These are phyloP conservation scores for Gigaspora rosea DNA, from an alignment of 192 early-diverging fungal genomes.

Conservation along the genomic window DNA sequence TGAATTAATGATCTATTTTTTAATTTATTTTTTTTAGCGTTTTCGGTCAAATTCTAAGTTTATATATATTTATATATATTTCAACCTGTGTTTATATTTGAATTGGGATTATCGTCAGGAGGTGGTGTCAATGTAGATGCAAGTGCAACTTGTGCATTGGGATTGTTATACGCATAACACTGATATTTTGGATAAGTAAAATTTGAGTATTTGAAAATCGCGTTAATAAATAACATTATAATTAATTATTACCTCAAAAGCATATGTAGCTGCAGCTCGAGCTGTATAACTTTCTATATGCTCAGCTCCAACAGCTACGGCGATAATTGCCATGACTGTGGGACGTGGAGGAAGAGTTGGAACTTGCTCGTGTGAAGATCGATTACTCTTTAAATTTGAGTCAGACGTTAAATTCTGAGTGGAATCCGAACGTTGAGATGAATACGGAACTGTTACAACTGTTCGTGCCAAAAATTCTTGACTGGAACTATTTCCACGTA, in stretches of 20 bases:
- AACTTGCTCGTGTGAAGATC: slow-evolving; percentile 34
- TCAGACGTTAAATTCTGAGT: neutral
- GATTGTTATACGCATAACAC: slow-evolving; percentile 79
- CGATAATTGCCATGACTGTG: slow-evolving; percentile 79
- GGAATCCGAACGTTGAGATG: slow-evolving; percentile 27
- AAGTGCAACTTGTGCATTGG: slow-evolving; percentile 84
- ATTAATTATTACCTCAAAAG: slow-evolving; percentile 55
- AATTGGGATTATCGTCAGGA: slow-evolving; percentile 71
- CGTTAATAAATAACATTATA: too few species aligned
- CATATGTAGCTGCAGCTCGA: slow-evolving; percentile 82
- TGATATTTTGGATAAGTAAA: neutral
- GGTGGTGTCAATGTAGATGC: slow-evolving; percentile 84
- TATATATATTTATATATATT: neutral
- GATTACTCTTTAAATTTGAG: slow-evolving; percentile 24
- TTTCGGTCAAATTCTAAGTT: neutral
- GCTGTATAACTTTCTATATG: slow-evolving; percentile 57
- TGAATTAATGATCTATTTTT: too few species aligned
- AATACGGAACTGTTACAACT: slow-evolving; percentile 62
- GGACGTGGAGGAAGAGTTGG: slow-evolving; percentile 61
- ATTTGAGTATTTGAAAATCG: too few species aligned
- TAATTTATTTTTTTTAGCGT: too few species aligned
- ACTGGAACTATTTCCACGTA: slow-evolving; percentile 73
- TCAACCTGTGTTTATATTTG: slow-evolving; percentile 21
- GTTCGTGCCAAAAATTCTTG: slow-evolving; percentile 77
- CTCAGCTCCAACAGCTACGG: slow-evolving; percentile 68